A percentile compares a stretch with the other conserved stretches of the same genome.
Conservation (phyloP, 2,329 filamentous ascomycete genomes). For the Cladosporium sp. region DNA sequence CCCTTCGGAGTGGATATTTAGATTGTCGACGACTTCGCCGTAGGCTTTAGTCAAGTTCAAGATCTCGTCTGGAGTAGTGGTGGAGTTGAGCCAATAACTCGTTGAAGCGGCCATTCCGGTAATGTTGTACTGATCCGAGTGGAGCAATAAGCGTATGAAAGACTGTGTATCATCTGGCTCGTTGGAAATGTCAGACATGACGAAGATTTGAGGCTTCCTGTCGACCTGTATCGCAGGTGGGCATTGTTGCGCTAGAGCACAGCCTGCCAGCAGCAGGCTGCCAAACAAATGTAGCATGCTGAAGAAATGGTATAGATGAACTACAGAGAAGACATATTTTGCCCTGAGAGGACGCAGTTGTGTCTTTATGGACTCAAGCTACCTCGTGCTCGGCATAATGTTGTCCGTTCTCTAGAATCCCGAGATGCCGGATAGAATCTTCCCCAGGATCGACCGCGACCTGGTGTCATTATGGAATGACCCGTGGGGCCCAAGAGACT, state of each 20-base stretch:
- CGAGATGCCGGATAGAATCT: too few relatives aligned
- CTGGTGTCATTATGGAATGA: too few relatives aligned
- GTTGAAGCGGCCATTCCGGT: conserved; percentile 23
- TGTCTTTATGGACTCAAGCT: too few relatives aligned
- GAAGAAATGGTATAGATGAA: too few relatives aligned
- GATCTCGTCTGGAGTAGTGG: conserved; percentile 24
- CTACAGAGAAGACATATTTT: too few relatives aligned
- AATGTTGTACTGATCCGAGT: conserved; percentile 24
- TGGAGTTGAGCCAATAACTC: conserved; percentile 23
- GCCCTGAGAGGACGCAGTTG: too few relatives aligned
- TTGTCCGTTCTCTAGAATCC: too few relatives aligned
- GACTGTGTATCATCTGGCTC: conserved; percentile 27
- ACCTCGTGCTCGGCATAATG: too few relatives aligned
- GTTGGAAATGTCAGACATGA: conserved; percentile 28
- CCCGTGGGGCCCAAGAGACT: too few relatives aligned
- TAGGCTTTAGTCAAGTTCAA: conserved; percentile 27
- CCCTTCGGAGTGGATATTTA: conserved; percentile 36
- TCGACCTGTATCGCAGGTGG: conserved; percentile 18
- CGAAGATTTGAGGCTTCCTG: conserved; percentile 22
- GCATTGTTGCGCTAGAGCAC: conserved; percentile 12
- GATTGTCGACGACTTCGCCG: conserved; percentile 35
- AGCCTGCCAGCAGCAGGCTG: conserved; percentile 3
- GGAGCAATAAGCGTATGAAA: conserved; percentile 22
- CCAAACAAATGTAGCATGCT: neutral
- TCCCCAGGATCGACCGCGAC: too few relatives aligned